A percentile compares a stretch with the other conserved stretches of the same genome.
phyloP scores from a whole-genome alignment of 371 early-diverging fungal species.

The Rhizomucor miehei region DNA sequence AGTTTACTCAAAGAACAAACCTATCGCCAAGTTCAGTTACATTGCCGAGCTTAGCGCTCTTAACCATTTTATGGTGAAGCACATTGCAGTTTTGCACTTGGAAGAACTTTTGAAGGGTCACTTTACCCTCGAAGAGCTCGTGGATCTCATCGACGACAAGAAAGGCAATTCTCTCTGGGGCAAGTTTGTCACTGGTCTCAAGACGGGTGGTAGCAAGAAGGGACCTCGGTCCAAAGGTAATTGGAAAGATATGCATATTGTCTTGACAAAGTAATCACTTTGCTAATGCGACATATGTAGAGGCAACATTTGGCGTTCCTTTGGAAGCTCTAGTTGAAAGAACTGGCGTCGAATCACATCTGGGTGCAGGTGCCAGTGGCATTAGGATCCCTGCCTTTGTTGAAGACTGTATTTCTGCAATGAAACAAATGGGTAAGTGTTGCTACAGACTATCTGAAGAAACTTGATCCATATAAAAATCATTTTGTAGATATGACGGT shows the following conservation, averaged over 20 bases:
- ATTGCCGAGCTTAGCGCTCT: constrained; percentile 82
- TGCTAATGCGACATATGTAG: constrained; percentile 23
- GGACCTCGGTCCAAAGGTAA: constrained; percentile 57
- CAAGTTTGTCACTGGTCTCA: constrained; percentile 65
- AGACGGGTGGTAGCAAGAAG: constrained; percentile 58
- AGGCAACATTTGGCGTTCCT: constrained; percentile 90
- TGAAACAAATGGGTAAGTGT: constrained; percentile 77
- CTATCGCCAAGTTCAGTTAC: constrained; percentile 53
- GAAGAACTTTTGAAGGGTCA: constrained; percentile 67
- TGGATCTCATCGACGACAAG: constrained; percentile 69
- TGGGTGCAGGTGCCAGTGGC: constrained; percentile 78
- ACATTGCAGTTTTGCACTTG: constrained; percentile 78
- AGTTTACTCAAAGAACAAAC: constrained; percentile 29
- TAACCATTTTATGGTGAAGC: constrained; percentile 82
- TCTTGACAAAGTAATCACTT: neutral
- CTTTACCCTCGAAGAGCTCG: constrained; percentile 68
- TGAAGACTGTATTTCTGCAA: constrained; percentile 73
- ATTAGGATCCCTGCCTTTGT: constrained; percentile 83
- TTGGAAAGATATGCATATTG: neutral
- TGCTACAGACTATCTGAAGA: neutral
- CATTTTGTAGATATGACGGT: constrained; percentile 60
- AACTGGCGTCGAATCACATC: constrained; percentile 77
- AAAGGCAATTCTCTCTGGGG: constrained; percentile 71
- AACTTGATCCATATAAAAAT: neutral
- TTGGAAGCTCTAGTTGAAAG: constrained; percentile 83